phyloP scores from a whole-genome alignment of 257 asterid species.

The Jasminum sambac region DNA sequence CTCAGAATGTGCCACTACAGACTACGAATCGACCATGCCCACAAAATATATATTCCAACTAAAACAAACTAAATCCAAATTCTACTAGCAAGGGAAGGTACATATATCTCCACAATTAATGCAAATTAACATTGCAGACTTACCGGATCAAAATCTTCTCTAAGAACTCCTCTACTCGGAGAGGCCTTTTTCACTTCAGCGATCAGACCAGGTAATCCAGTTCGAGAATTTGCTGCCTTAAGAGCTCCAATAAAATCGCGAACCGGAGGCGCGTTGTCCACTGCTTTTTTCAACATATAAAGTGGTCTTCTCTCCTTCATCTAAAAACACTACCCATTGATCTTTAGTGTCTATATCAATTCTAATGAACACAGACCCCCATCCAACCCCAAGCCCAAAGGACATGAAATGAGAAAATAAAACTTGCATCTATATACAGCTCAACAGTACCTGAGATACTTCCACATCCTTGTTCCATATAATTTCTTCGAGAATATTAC shows the following conservation, averaged over 20 bases:
- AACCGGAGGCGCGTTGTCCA: conserved; percentile 56
- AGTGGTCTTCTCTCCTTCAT: conserved; percentile 71
- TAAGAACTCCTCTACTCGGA: conserved; percentile 80
- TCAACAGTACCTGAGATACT: conserved; percentile 57
- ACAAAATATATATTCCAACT: neutral
- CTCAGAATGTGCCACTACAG: neutral
- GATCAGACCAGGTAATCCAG: conserved; percentile 77
- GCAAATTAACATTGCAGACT: conserved; percentile 26
- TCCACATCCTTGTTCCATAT: conserved; percentile 77
- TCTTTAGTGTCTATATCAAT: neutral
- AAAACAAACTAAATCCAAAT: neutral
- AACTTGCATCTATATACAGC: conserved; percentile 21
- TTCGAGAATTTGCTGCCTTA: conserved; percentile 57
- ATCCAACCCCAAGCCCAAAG: neutral
- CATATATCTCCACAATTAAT: neutral
- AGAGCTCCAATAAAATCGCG: conserved; percentile 85
- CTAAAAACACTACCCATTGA: conserved; percentile 33
- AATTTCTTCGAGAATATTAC: conserved; percentile 80
- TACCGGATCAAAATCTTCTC: conserved; percentile 90
- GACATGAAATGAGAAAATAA: conserved; percentile 8
- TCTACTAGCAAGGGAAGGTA: neutral
- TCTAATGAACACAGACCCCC: neutral
- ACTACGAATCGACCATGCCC: neutral
- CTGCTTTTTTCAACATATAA: conserved; percentile 38
- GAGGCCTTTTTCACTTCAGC: conserved; percentile 98